phyloP scores from a whole-genome alignment of 1,139 yeast genomes.

The Petasospora rhodanensis region DNA sequence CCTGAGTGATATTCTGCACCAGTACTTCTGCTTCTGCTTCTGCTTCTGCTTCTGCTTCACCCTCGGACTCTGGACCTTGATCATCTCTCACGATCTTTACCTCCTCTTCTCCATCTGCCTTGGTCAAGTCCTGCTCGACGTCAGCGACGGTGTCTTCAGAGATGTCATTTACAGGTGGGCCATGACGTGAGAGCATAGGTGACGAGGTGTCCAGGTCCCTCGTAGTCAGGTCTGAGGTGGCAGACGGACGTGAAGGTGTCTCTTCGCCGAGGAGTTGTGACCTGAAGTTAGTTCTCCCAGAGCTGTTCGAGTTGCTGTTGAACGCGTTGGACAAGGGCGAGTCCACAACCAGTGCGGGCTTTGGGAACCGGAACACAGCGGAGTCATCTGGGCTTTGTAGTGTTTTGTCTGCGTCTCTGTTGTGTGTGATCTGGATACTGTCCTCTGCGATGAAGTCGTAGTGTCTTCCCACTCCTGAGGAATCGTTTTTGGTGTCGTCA shows the following conservation, averaged over 20 bases:
- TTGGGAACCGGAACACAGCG: slow-evolving; percentile 4
- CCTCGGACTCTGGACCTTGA: slow-evolving; percentile 2
- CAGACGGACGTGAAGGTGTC: slow-evolving; percentile 7
- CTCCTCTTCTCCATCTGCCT: no score
- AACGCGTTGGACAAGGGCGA: slow-evolving; percentile 2
- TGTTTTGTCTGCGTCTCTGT: slow-evolving; percentile 5
- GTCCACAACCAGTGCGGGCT: not conserved
- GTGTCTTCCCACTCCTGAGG: slow-evolving; percentile 4
- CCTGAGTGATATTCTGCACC: slow-evolving; percentile 21
- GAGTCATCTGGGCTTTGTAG: slow-evolving; percentile 6
- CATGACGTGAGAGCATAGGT: no score
- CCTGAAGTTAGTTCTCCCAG: no score
- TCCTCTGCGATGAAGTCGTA: slow-evolving; percentile 18
- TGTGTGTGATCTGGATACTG: slow-evolving; percentile 16
- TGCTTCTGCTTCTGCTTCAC: no score
- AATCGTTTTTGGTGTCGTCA: slow-evolving; percentile 8
- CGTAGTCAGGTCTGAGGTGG: no score
- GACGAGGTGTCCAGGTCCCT: no score
- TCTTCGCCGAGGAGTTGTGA: slow-evolving; percentile 6
- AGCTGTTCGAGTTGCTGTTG: no score
- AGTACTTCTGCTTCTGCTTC: no score
- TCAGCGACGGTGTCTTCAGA: no score
- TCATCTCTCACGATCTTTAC: no score
- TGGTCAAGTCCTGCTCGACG: no score
- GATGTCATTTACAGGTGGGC: no score